phyloP scores from a whole-genome alignment of 345 rosid genomes.

The Arabidopsis suecica region DNA sequence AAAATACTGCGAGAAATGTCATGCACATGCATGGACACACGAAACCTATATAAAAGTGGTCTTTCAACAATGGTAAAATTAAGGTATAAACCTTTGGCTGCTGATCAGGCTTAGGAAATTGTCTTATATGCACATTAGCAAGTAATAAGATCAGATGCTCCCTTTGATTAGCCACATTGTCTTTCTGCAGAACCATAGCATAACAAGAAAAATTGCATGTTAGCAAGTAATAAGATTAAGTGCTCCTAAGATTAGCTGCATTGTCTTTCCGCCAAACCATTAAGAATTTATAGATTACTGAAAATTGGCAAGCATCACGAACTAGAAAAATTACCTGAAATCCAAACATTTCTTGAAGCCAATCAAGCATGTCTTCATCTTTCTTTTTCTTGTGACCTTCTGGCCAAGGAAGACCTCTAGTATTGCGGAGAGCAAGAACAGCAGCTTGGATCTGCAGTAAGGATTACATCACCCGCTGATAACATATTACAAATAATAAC shows the following conservation, averaged over 20 bases:
- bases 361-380: slow-evolving; percentile 93
- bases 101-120: slow-evolving; percentile 95
- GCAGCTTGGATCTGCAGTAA: slow-evolving; percentile 88
- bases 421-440: slow-evolving; percentile 88
- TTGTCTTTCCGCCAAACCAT: neutral
- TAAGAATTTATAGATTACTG: slow-evolving; percentile 1
- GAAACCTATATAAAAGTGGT: neutral
- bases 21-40: neutral
- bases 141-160: slow-evolving; percentile 93
- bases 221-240: slow-evolving; percentile 17
- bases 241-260: slow-evolving; percentile 20
- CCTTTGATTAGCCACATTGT: slow-evolving; percentile 97
- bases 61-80: neutral
- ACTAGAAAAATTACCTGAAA: slow-evolving; percentile 72
- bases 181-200: slow-evolving; percentile 66
- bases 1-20: neutral
- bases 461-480: slow-evolving; percentile 20
- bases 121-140: slow-evolving; percentile 97
- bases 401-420: slow-evolving; percentile 99
- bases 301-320: neutral
- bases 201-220: slow-evolving; percentile 12
- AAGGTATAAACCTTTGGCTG: slow-evolving; percentile 85
- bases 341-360: slow-evolving; percentile 99
- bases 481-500: slow-evolving; percentile 8
- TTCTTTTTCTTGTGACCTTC: slow-evolving; percentile 78